Base-by-base conservation (phyloP, 1,139 yeast species). In the Diutina sp. region DNA sequence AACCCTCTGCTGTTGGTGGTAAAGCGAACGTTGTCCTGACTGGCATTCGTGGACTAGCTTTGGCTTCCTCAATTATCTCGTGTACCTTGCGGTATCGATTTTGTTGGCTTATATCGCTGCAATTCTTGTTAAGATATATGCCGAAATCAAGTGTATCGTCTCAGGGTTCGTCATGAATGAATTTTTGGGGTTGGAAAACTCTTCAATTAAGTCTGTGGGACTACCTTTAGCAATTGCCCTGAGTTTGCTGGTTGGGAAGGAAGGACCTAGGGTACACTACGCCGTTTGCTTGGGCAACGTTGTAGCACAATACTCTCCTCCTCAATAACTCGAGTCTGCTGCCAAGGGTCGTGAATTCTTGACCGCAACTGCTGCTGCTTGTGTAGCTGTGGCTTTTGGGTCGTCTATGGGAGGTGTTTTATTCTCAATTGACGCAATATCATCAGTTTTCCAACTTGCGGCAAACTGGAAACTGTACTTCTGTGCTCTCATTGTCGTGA, bases 101-200 rank as follows among this genome's bases (percentile, higher is more conserved):
- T 25, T 72, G 0, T 83, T 91, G 65, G 87, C 95, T 0, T 70
- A 76, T 11, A 63, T 78, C 9, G 84, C 97, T 1, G 90, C 95
- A 0, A 68, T 76, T 14, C 67, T 90, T 52, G 97, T 95, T 54
- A 77, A 82, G 62, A 68, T 70, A 25, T 84, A 82, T 64, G 93
- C 97, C 0, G 99, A 95, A 67, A 93, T 95, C 68, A 95, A 95
- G 69, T 88, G 96, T 67, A 90, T 95, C 61, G 90, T 93, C 1
- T 86, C 96, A 0, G 99, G 99, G 0, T 95, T 91, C 67, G 83
- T 81, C 28, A 79, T 88, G 76, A 80, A 82, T 45, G 90, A 89
- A 5, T 95, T 91, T 64, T 75, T 93, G n/a, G 57, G 88, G 86
- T 25, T 78, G 85, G 70, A 74, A 80, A 67, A 90, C 97, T 0